Evolutionary conservation across 2,329 filamentous ascomycete genomes (phyloP), one percentile per base, ranked within the genome.

Genomic region (Pestalotiopsis sp.): DNA sequence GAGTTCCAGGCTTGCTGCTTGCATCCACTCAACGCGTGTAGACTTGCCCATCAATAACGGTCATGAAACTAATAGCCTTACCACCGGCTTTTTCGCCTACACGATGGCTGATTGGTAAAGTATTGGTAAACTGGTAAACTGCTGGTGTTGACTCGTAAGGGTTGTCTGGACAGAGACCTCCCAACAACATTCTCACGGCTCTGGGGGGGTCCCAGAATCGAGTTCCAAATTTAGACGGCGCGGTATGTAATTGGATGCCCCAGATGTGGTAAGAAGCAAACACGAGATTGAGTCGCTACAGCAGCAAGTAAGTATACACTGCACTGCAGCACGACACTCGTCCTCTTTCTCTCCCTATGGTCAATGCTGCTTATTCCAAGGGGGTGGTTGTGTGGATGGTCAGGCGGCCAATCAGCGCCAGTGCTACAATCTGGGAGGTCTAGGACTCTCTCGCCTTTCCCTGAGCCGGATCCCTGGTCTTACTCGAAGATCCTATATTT

Each of bases 401-500:
- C 9, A 27, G 13, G 11, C 14, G 59, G 9, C 59, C 59, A 61
- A 61, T 61, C 25, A 40, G 11, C 27, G 27, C 27, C 20, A 17
- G 31, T n/a, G 12, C 27, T 61, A 36, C 27, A 61, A 40, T 61
- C 59, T 40, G 38, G 59, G 59, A 61, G 27, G 5, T 20, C 27
- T 25, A 49, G 17, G 41, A 49, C 13, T 52, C 14, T 49, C 7
- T 17, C 45, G 20, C 45, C 45, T 52, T 31, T 31, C 31, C 31
- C 31, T 52, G 45, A n/a, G 41, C 63, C 17, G 13, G 40, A 56
- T n/a, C 25, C 38, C 25, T n/a, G 63, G 36, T 56, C 63, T 57
- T 66, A 66, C 57, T n/a, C 27, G 63, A 56, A 56, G 63, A 66
- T 66, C 63, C 57, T 66, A 66, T 62, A 27, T 56, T 13, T 13